These are phyloP conservation scores for Populus trichocarpa DNA, from an alignment of 441 rosid species.

Conservation along the genomic window DNA sequence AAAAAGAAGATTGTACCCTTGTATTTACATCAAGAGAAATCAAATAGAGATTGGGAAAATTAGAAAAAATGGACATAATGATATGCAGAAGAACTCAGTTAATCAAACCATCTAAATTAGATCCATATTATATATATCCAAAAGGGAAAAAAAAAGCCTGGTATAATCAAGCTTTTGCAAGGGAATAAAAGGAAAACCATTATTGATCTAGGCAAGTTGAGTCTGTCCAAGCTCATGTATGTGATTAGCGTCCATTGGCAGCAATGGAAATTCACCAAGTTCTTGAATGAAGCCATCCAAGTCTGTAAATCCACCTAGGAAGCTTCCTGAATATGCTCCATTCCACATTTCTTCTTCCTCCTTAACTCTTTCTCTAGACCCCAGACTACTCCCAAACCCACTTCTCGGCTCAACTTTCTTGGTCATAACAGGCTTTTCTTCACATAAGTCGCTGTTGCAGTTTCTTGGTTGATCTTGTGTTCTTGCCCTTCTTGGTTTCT, in stretches of 20 bases:
- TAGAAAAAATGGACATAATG: no score
- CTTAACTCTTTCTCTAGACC: conserved; percentile 33
- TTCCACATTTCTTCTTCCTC: conserved; percentile 37
- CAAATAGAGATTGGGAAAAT: not conserved
- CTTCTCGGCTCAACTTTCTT: conserved; percentile 19
- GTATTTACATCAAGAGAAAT: conserved; percentile 17
- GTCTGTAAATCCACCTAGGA: conserved; percentile 50
- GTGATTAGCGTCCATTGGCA: conserved; percentile 44
- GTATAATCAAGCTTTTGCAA: not conserved
- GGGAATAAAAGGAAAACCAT: no score
- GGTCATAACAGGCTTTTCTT: not conserved
- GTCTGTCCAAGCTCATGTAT: conserved; percentile 38
- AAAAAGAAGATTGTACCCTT: not conserved
- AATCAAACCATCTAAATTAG: not conserved
- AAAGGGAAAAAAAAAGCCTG: not conserved
- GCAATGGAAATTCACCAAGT: conserved; percentile 54
- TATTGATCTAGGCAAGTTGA: conserved; percentile 26
- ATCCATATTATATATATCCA: not conserved
- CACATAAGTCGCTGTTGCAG: not conserved
- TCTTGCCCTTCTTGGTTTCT: conserved; percentile 21
- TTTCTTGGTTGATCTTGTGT: conserved; percentile 19
- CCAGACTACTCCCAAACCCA: conserved; percentile 16
- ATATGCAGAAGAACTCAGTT: not conserved
- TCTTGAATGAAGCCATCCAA: conserved; percentile 71
- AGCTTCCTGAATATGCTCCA: conserved; percentile 45